These are phyloP conservation scores for Plectranthus barbatus DNA, from an alignment of 257 asterid species.

Conservation along the genomic window DNA sequence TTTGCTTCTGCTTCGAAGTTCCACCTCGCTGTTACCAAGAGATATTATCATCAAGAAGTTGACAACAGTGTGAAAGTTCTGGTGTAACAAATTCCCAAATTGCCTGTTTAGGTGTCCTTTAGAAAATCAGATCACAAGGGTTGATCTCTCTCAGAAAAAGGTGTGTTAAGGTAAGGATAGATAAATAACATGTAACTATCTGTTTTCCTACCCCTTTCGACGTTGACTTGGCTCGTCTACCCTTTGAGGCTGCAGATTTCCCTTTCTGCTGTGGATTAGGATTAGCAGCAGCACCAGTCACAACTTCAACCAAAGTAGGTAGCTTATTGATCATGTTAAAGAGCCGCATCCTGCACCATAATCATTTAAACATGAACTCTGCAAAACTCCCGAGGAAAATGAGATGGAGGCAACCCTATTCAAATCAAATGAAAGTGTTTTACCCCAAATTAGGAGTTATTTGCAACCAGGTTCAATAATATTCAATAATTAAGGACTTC, in stretches of 20 bases:
- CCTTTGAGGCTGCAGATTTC: slow-evolving; percentile 44
- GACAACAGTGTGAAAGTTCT: too few species aligned
- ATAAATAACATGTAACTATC: background rate
- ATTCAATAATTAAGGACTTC: background rate
- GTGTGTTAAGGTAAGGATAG: background rate
- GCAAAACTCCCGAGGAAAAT: background rate
- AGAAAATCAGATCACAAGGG: too few species aligned
- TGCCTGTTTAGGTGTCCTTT: too few species aligned
- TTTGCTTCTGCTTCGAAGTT: too few species aligned
- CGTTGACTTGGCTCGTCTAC: slow-evolving; percentile 43
- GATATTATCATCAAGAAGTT: too few species aligned
- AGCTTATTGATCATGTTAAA: slow-evolving; percentile 70
- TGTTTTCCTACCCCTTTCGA: slow-evolving; percentile 39
- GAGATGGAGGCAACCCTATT: background rate
- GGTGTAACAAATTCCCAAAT: too few species aligned
- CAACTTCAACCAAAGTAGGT: slow-evolving; percentile 70
- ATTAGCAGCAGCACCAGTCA: slow-evolving; percentile 61
- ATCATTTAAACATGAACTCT: background rate
- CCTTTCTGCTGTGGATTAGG: slow-evolving; percentile 54
- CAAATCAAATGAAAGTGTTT: too few species aligned
- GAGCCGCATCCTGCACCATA: slow-evolving; percentile 57
- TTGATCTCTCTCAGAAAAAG: too few species aligned
- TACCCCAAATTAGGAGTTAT: background rate
- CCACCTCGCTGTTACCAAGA: too few species aligned
- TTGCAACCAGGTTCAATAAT: background rate